Evolutionary conservation across 495 filamentous ascomycete genomes (phyloP).

Genomic region (Saxophila tyrrhenica): DNA sequence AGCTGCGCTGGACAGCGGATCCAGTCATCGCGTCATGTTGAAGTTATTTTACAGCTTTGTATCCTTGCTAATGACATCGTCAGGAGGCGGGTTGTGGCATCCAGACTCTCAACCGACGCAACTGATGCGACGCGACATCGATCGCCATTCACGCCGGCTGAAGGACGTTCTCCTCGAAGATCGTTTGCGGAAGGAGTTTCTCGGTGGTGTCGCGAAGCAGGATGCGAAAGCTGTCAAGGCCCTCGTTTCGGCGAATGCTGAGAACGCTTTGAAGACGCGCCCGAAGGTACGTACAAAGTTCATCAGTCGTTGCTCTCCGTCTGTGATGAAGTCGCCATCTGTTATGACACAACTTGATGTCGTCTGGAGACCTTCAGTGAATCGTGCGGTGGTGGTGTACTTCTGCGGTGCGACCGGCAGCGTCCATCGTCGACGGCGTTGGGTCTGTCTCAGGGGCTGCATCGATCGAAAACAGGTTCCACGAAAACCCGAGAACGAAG

Average conservation of each 20-base stretch:
- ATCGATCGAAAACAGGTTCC: too few relatives aligned
- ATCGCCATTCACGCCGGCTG: slow-evolving; percentile 54
- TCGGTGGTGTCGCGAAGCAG: slow-evolving; percentile 43
- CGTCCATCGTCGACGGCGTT: too few relatives aligned
- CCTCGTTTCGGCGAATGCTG: slow-evolving; percentile 54
- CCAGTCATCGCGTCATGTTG: too few relatives aligned
- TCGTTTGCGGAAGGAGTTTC: slow-evolving; percentile 49
- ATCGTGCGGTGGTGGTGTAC: too few relatives aligned
- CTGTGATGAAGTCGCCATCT: neutral
- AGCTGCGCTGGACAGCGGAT: too few relatives aligned
- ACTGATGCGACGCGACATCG: slow-evolving; percentile 59
- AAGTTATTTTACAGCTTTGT: neutral
- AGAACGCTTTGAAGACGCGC: slow-evolving; percentile 68
- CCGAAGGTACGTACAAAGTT: slow-evolving; percentile 67
- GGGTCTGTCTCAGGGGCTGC: too few relatives aligned
- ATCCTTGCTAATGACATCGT: neutral
- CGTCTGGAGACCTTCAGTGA: too few relatives aligned
- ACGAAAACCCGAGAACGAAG: too few relatives aligned
- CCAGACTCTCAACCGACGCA: slow-evolving; percentile 52
- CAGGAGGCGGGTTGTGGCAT: slow-evolving; percentile 70
- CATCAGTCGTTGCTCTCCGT: too few relatives aligned
- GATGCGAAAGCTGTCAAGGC: slow-evolving; percentile 52
- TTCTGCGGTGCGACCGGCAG: too few relatives aligned
- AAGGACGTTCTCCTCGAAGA: slow-evolving; percentile 50
- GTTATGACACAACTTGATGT: neutral